These are phyloP conservation scores for Trypanosoma melophagium DNA, from an alignment of 208 protist species.

Conservation along the genomic window DNA sequence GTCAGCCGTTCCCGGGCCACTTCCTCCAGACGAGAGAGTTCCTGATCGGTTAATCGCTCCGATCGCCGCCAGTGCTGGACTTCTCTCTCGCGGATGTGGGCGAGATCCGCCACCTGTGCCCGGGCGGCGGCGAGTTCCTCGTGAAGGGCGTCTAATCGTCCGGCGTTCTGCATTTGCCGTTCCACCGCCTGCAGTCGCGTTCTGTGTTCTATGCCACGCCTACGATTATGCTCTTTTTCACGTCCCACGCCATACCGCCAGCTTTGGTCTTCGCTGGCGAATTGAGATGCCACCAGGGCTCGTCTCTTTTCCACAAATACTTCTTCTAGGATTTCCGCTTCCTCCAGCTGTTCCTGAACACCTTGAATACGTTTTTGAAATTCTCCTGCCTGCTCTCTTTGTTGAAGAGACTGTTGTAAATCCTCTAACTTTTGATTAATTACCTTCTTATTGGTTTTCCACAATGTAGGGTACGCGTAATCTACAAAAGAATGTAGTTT, in stretches of 20 bases:
- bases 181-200: constrained; percentile 40
- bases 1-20: constrained; percentile 48
- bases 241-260: constrained; percentile 14
- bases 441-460: constrained; percentile 39
- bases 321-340: constrained; percentile 38
- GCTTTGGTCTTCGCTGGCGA: constrained; percentile 14
- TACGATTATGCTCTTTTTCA: constrained; percentile 36
- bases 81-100: constrained; percentile 51
- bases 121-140: constrained; percentile 39
- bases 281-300: constrained; percentile 60
- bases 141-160: constrained; percentile 39
- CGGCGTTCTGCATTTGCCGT: constrained; percentile 35
- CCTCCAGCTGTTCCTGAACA: constrained; percentile 34
- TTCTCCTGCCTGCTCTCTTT: constrained; percentile 30
- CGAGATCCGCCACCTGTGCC: constrained; percentile 40
- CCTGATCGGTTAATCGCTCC: constrained; percentile 48
- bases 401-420: constrained; percentile 36
- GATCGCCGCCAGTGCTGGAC: constrained; percentile 52
- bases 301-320: constrained; percentile 60
- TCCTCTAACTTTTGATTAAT: constrained; percentile 51
- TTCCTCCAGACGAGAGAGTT: constrained; percentile 50
- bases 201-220: constrained; percentile 44
- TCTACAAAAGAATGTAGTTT: constrained; percentile 32
- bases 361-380: constrained; percentile 29
- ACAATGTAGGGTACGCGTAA: constrained; percentile 46